These are phyloP conservation scores for Triticum dicoccoides DNA, from an alignment of 176 grass and related monocot genomes.

Conservation along the genomic window DNA sequence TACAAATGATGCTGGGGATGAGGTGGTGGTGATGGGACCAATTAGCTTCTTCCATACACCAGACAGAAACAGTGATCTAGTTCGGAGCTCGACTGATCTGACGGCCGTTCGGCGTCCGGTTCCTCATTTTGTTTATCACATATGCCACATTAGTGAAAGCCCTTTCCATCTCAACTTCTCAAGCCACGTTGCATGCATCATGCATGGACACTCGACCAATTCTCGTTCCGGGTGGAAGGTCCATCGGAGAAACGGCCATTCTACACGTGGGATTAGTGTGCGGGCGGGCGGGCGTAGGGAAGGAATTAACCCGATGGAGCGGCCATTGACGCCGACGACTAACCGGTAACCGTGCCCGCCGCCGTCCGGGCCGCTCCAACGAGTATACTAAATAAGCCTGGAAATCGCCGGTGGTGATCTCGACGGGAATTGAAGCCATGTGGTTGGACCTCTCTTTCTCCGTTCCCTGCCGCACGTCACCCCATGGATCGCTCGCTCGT, in stretches of 20 bases:
- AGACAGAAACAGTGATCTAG: neutral
- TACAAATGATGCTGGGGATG: neutral
- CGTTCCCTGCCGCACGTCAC: neutral
- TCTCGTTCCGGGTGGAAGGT: neutral
- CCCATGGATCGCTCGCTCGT: neutral
- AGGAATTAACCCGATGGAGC: neutral
- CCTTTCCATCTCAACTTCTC: neutral
- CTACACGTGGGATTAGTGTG: neutral
- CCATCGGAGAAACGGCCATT: neutral
- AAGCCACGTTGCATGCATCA: neutral
- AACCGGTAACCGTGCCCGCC: neutral
- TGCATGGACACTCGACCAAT: too few species aligned
- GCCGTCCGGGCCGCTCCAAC: neutral
- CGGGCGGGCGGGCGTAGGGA: too few species aligned
- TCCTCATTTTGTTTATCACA: neutral
- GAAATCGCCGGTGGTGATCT: neutral
- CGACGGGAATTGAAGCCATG: conserved; percentile 17
- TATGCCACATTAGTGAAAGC: neutral
- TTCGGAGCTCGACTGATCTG: neutral
- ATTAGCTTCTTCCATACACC: neutral
- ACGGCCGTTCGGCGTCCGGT: neutral
- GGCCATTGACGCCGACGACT: neutral
- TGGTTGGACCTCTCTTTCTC: conserved; percentile 16
- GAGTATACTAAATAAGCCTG: neutral
- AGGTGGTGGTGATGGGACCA: neutral